phyloP scores from a whole-genome alignment of 2,329 filamentous ascomycete species.

The Endoconidiophora laricicola region DNA sequence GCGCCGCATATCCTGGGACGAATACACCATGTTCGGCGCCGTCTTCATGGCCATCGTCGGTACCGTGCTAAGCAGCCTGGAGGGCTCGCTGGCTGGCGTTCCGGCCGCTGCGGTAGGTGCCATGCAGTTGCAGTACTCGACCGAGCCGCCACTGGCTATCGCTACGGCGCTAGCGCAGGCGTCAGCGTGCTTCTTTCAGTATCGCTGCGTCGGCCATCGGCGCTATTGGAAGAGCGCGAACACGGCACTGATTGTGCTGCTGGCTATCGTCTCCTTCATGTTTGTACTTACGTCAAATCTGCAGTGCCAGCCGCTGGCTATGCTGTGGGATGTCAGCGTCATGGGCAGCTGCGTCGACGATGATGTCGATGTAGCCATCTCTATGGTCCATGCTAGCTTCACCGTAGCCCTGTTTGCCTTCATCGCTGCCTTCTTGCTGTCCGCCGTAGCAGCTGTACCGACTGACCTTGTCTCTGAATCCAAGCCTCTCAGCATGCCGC shows the following conservation, averaged over 20 bases:
- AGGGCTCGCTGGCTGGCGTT: background rate
- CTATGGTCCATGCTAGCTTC: slow-evolving; percentile 22
- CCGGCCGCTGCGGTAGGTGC: background rate
- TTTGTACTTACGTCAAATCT: slow-evolving; percentile 21
- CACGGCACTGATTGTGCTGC: slow-evolving; percentile 18
- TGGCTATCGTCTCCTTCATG: slow-evolving; percentile 20
- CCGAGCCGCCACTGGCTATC: background rate
- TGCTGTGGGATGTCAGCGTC: slow-evolving; percentile 21
- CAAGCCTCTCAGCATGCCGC: background rate
- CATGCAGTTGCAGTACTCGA: background rate
- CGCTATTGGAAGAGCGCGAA: slow-evolving; percentile 20
- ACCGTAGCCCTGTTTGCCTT: slow-evolving; percentile 23
- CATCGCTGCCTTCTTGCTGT: slow-evolving; percentile 15
- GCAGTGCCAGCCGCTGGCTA: slow-evolving; percentile 23
- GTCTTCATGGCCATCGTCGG: background rate
- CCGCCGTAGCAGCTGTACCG: background rate
- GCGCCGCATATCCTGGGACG: slow-evolving; percentile 19
- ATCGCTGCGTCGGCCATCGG: slow-evolving; percentile 18
- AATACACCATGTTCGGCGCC: slow-evolving; percentile 20
- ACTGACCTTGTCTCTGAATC: background rate
- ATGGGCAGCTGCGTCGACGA: slow-evolving; percentile 20
- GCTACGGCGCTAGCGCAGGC: slow-evolving; percentile 22
- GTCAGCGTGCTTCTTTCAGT: slow-evolving; percentile 23
- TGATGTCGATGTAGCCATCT: slow-evolving; percentile 17
- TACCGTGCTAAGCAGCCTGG: background rate